Conservation (phyloP, 202 grass and related monocot genomes). For the Schoenoplectus tabernaemontani region DNA sequence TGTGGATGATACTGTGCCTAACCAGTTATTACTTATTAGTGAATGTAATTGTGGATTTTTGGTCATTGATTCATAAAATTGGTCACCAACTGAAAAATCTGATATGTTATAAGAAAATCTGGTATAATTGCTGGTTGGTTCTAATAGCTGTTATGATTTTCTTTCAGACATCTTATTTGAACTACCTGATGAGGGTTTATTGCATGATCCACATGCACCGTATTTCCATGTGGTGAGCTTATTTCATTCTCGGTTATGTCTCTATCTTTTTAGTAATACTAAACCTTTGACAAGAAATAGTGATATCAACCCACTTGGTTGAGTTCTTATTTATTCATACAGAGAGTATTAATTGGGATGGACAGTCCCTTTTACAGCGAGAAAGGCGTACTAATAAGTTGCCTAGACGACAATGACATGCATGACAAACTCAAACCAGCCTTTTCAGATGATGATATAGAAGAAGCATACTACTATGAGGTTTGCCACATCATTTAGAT, state of each 20-base stretch:
- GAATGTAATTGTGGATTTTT: neutral
- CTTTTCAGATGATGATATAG: constrained; percentile 25
- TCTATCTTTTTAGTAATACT: neutral
- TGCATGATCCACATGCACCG: constrained; percentile 52
- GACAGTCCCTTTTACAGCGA: constrained; percentile 45
- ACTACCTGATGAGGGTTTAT: constrained; percentile 68
- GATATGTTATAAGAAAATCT: neutral
- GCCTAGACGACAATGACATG: constrained; percentile 46
- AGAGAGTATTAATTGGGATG: constrained; percentile 85
- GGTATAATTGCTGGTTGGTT: neutral
- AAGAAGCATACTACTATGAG: constrained; percentile 47
- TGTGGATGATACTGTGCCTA: neutral
- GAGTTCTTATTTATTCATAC: constrained; percentile 37
- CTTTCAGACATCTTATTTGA: constrained; percentile 83
- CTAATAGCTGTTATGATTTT: constrained; percentile 24
- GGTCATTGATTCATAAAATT: neutral
- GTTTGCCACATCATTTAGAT: constrained; percentile 25
- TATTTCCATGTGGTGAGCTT: constrained; percentile 72
- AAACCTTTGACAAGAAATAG: constrained; percentile 16
- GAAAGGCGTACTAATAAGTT: constrained; percentile 29
- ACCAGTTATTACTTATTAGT: neutral
- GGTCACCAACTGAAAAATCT: neutral
- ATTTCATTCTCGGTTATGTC: neutral
- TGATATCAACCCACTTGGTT: constrained; percentile 9
- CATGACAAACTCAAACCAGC: constrained; percentile 22